Evolutionary conservation across 148 eudicot genomes (phyloP), one percentile per base, ranked within the genome.

Genomic region (Nyssa sinensis): DNA sequence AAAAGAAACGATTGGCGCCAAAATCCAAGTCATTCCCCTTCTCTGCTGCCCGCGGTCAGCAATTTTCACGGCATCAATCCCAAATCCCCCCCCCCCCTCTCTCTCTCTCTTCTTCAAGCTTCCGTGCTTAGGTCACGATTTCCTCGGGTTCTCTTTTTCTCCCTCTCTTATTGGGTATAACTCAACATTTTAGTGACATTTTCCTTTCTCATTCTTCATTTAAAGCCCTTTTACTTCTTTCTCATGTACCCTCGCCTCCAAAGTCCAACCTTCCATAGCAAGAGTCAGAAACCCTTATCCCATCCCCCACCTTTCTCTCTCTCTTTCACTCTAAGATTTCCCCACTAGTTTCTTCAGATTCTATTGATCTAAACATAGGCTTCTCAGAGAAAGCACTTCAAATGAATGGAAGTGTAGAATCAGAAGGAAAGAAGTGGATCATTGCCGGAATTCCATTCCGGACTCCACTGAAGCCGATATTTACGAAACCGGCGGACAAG

Each of bases 371-470:
- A 25, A 27, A 61, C 58, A 76, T 79, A 80, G 80, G 77, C 1
- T 60, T 53, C 27, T 35, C 76, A 4, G 47, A 80, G 12, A 70
- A 73, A 27, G 66, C 53, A n/a, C n/a, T n/a, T 32, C 74, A 61
- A 11, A 67, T 72, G 69, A 78, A 81, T 17, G 64, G 67, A 21
- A 28, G 51, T 5, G 27, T 32, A 21, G 81, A 80, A 53, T 25
- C 77, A 0, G 75, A 78, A 14, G 75, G 19, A 39, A 79, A 78
- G 66, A 84, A 69, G 29, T 78, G 87, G 87, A 84, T 81, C 16
- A 21, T 81, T 65, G 75, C 86, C 16, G 86, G 83, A 72, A 84
- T 81, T 74, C 65, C 81, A 21, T 32, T 81, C 0, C 73, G 80
- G 32, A 10, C 59, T 49, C 75, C 76, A 8, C 12, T 74, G 61